Conservation (phyloP, 2,329 filamentous ascomycete species). For the Apiospora pterosperma region DNA sequence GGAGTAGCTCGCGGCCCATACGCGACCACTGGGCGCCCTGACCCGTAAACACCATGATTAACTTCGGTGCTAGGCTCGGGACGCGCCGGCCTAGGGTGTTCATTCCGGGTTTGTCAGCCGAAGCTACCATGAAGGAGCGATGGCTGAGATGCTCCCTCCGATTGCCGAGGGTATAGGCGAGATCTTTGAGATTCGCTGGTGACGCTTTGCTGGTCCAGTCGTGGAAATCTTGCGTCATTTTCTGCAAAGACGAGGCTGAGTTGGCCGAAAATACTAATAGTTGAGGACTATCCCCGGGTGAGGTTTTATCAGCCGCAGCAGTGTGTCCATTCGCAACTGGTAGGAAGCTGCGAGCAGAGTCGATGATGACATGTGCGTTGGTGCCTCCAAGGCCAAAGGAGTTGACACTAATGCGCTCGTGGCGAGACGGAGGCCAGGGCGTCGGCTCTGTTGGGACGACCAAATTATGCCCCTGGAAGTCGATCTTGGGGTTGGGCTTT, state of each 20-base stretch:
- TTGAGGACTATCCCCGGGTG: conserved; percentile 2
- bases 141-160: not conserved
- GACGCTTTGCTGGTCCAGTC: too few relatives aligned
- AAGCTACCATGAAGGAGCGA: not conserved
- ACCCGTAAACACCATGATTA: not conserved
- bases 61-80: not conserved
- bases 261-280: conserved; percentile 15
- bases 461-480: not conserved
- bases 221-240: too few relatives aligned
- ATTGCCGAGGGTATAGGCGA: not conserved
- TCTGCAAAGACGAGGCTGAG: conserved; percentile 11
- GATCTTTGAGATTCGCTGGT: not conserved
- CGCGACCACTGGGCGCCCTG: not conserved
- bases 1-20: not conserved
- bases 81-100: not conserved
- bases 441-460: conserved; percentile 26
- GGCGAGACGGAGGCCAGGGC: conserved; percentile 26
- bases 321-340: too few relatives aligned
- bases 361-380: not conserved
- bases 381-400: conserved; percentile 28
- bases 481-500: conserved; percentile 21
- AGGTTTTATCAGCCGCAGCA: not conserved
- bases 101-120: not conserved
- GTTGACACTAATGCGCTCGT: conserved; percentile 26
- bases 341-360: not conserved